These are phyloP conservation scores for Cladosporium sp. DNA, from an alignment of 2,329 filamentous ascomycete genomes.

Conservation along the genomic window DNA sequence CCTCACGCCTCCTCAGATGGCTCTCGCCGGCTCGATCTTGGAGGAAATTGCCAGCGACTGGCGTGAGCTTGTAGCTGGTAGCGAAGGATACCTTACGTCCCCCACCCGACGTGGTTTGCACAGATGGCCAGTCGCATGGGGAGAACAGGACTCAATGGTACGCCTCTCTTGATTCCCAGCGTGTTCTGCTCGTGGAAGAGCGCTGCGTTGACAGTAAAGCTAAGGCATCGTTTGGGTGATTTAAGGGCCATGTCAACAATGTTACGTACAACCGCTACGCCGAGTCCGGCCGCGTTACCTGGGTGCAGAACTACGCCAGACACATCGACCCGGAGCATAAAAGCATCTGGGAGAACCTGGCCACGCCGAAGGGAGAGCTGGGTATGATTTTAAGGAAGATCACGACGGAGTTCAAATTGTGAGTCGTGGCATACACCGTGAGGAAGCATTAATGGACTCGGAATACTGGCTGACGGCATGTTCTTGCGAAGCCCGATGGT, in stretches of 20 bases:
- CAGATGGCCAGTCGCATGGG: conserved; percentile 73
- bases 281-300: conserved; percentile 78
- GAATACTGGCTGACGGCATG: conserved; percentile 37
- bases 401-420: conserved; percentile 83
- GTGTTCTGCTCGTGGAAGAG: background rate
- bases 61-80: conserved; percentile 70
- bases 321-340: conserved; percentile 63
- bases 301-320: conserved; percentile 69
- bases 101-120: conserved; percentile 64
- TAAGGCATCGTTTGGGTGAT: conserved; percentile 20
- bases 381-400: conserved; percentile 81
- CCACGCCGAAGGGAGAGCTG: conserved; percentile 61
- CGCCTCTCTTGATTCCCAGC: conserved; percentile 31
- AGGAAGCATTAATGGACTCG: background rate
- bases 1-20: conserved; percentile 59
- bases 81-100: conserved; percentile 72
- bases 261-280: conserved; percentile 81
- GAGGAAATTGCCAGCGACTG: conserved; percentile 65
- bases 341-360: conserved; percentile 67
- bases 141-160: conserved; percentile 73
- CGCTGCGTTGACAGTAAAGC: conserved; percentile 14
- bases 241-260: conserved; percentile 77
- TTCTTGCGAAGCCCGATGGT: conserved; percentile 63
- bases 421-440: conserved; percentile 38
- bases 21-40: conserved; percentile 62